Evolutionary conservation across 371 early-diverging fungal species (phyloP).

Genomic region (Chytridiales sp.): DNA sequence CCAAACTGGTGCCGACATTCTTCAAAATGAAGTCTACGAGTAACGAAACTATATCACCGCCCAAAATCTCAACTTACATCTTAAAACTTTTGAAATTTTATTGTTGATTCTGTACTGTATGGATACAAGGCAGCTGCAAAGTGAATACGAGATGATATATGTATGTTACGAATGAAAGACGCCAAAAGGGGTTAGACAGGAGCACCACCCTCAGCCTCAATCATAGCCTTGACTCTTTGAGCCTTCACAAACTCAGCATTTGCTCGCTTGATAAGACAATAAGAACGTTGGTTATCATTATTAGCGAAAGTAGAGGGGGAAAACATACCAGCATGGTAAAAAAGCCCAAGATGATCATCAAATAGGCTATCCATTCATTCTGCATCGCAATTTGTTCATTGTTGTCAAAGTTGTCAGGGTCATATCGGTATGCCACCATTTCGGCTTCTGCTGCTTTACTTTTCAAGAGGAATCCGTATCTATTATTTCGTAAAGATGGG

Average conservation of each 20-base stretch:
- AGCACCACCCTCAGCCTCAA: too few species aligned
- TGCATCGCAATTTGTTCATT: conserved; percentile 17
- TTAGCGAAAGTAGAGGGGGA: not conserved
- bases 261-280: conserved; percentile 22
- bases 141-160: too few species aligned
- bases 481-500: too few species aligned
- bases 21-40: too few species aligned
- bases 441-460: conserved; percentile 20
- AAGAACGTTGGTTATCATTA: not conserved
- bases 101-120: too few species aligned
- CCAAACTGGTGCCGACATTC: too few species aligned
- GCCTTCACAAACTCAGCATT: conserved; percentile 35
- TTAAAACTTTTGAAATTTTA: too few species aligned
- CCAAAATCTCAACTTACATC: too few species aligned
- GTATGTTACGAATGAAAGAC: too few species aligned
- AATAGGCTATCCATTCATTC: conserved; percentile 32
- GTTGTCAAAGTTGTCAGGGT: conserved; percentile 17
- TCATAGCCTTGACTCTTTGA: conserved; percentile 23
- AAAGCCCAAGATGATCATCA: conserved; percentile 36
- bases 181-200: too few species aligned
- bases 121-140: too few species aligned
- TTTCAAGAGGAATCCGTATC: conserved; percentile 25
- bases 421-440: conserved; percentile 7
- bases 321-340: conserved; percentile 34
- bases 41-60: too few species aligned